These are phyloP conservation scores for Curvularia hawaiiensis DNA, from an alignment of 2,329 filamentous ascomycete genomes.

Conservation along the genomic window DNA sequence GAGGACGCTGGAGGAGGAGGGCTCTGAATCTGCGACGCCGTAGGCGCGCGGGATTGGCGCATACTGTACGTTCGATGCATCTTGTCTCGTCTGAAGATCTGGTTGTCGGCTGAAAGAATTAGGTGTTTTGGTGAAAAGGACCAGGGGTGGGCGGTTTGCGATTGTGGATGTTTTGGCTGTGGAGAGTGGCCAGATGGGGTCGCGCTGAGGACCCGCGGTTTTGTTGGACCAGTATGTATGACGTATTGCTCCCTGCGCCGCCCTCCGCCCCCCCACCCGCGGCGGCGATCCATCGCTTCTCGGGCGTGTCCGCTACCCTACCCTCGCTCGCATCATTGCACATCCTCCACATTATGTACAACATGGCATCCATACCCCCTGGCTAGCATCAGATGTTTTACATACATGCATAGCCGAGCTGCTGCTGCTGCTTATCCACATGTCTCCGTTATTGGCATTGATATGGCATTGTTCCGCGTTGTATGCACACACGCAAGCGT, in stretches of 20 bases:
- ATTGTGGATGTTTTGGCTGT: conserved; percentile 18
- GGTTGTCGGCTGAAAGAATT: not conserved
- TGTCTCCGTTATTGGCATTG: not conserved
- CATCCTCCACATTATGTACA: conserved; percentile 14
- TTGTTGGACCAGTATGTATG: conserved; percentile 31
- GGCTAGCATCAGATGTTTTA: not conserved
- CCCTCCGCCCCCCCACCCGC: conserved; percentile 6
- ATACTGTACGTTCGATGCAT: conserved; percentile 93
- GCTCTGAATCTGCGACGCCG: conserved; percentile 88
- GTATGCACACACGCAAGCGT: not conserved
- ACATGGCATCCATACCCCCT: conserved; percentile 11
- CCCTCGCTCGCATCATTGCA: conserved; percentile 10
- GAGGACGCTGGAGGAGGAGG: conserved; percentile 89
- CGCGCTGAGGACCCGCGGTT: conserved; percentile 24
- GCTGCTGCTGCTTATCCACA: not conserved
- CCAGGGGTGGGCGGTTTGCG: conserved; percentile 1
- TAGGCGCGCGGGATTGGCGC: conserved; percentile 95
- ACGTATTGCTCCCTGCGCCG: conserved; percentile 21
- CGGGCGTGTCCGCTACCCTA: conserved; percentile 12
- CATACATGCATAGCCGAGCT: not conserved
- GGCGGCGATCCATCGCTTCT: conserved; percentile 18
- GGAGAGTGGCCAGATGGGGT: conserved; percentile 11
- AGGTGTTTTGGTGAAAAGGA: not conserved
- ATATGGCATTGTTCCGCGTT: not conserved
- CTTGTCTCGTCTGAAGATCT: conserved; percentile 15